Base-by-base conservation (phyloP, 805 yeast species). In the Sugiyamaella floridensis region DNA sequence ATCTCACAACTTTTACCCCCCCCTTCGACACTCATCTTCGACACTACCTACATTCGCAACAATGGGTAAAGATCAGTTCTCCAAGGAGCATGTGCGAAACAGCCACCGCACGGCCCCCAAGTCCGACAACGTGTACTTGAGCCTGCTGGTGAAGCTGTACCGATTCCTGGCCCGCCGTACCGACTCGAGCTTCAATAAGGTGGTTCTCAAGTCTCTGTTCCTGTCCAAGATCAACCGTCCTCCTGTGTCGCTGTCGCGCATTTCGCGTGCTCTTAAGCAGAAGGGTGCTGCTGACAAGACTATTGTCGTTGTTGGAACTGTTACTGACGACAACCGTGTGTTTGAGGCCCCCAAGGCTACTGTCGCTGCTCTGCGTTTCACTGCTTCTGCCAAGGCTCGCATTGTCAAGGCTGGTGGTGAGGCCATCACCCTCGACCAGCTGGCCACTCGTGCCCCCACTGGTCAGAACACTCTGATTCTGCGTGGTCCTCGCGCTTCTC, bases 131-230 rank as follows among this genome's bases (percentile, higher is more conserved):
- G 97, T 90, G 80, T 93, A 93, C 97, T 82, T 93, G 80, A 86
- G 86, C 79, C 79, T 93, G 75, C 86, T 93, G 79, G 98, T 92
- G 77, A 92, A 92, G 86, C 82, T 93, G 71, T 93, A 90, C 89
- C 78, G 97, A 75, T 93, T 89, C 95, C 84, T 93, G 79, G 96
- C 98, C 81, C 97, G 99, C 82, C 97, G 99, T 81, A 92, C 98
- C 71, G 97, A 90, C 76, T 60, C 76, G 58, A 89, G 96, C 77
- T 93, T 93, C 95, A 93, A 93, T 97, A 89, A 87, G 84, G 89
- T 90, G 69, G 76, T 93, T 79, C 86, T 93, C 76, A 89, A 78
- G 76, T 80, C 92, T 73, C 85, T 93, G 77, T 93, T 89, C 89
- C 82, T 93, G 72, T 92, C 98, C 66, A 93, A 93, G 92, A 79